phyloP scores from a whole-genome alignment of 2,329 filamentous ascomycete species.

The Ramichloridium luteum region DNA sequence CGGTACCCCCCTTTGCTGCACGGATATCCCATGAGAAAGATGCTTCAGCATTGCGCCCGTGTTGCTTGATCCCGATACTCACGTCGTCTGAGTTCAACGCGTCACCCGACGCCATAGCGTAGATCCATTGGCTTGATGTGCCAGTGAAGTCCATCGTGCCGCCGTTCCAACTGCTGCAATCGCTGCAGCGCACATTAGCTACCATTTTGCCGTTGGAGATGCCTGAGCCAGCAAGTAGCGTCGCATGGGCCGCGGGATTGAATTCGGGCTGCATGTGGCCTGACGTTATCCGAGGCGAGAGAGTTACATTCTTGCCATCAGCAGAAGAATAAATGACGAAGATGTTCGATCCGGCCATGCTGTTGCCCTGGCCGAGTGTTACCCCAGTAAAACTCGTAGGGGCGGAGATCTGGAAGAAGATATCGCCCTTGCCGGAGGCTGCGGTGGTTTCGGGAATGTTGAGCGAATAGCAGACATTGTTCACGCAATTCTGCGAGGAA shows the following conservation, averaged over 20 bases:
- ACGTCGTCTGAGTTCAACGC: constrained; percentile 36
- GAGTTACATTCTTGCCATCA: constrained; percentile 42
- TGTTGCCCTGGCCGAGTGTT: constrained; percentile 42
- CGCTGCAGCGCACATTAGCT: constrained; percentile 44
- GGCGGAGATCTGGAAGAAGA: constrained; percentile 46
- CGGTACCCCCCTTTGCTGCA: constrained; percentile 38
- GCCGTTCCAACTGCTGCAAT: constrained; percentile 41
- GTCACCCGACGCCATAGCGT: constrained; percentile 34
- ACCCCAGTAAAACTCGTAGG: constrained; percentile 43
- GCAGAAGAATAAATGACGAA: constrained; percentile 46
- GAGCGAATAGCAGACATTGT: constrained; percentile 38
- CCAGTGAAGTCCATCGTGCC: constrained; percentile 40
- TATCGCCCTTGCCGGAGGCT: constrained; percentile 39
- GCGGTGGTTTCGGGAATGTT: constrained; percentile 44
- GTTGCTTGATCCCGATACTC: constrained; percentile 33
- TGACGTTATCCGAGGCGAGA: constrained; percentile 40
- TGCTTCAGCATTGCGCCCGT: constrained; percentile 28
- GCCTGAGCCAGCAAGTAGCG: constrained; percentile 42
- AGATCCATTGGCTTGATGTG: constrained; percentile 38
- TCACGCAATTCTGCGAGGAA: too few species aligned
- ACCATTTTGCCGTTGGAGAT: constrained; percentile 41
- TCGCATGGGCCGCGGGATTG: constrained; percentile 33
- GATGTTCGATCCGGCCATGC: constrained; percentile 45
- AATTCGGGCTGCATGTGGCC: constrained; percentile 34
- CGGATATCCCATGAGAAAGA: constrained; percentile 37